Evolutionary conservation across 805 yeast genomes (phyloP), one percentile per base, ranked within the genome.

Genomic region (Lipomyces oligophaga): DNA sequence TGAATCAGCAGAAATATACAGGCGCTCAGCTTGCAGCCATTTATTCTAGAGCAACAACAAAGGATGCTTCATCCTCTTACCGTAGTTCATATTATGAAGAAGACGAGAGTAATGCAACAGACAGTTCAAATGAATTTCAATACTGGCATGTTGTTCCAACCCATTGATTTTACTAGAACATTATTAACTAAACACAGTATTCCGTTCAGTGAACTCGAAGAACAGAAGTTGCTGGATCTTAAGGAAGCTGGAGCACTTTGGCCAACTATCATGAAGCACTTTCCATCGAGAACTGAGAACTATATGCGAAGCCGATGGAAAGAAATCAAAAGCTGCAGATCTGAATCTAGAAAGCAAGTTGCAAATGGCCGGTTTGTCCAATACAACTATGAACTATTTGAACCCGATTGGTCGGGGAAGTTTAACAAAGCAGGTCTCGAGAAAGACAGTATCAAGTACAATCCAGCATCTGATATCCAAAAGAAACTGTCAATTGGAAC

Each of bases 191-290:
- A 6, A 10, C 18, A n/a, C 38, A 38, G 42, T 20, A 5, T 7
- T 3, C 36, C 37, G 3, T 31, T 43, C n/a, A 38, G 39, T 11
- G 42, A 43, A 18, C 34, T 20, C 25, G 38, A 36, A n/a, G 20
- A 43, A 25, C 20, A 30, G 8, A 20, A 24, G 21, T 34, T 43
- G 21, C 5, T 37, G 10, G 47, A 43, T 4, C 24, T 37, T 5
- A 37, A 37, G n/a, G 4, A 7, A 8, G 28, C 24, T 7, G 19
- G 25, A 11, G 18, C 21, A 5, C 37, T 31, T 5, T 32, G 41
- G 41, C 3, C 13, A 24, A 10, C 22, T 8, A 30, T 37, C 6
- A 16, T 5, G 8, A 26, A 4, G 15, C 13, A 37, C 15, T 43
- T 43, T 37, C 42, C 47, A 3, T 15, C 31, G 13, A 19, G 31